Base-by-base conservation (phyloP, 148 eudicot species). In the Amaranthus cruentus region DNA sequence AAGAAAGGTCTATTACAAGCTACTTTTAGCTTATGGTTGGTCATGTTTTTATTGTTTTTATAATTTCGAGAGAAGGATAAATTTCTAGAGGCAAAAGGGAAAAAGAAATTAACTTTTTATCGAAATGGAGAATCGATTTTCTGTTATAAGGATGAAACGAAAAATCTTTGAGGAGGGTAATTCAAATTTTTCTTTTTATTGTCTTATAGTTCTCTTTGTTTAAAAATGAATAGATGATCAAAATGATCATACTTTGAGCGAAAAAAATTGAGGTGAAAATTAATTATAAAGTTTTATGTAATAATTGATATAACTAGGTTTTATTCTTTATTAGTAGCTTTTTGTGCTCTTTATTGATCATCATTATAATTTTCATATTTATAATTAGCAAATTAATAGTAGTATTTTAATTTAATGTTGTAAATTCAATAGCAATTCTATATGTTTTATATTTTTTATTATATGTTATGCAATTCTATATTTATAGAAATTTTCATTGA, bases 271-370 rank as follows among this genome's bases (percentile, higher is more conserved):
- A 46, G 12, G 61, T 5, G 52, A 53, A 13, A 38, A 28, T 18
- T 73, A 1, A 28, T 28, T 28, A 28, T 1, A 28, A n/a, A 65
- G 28, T 6, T 47, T 43, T 65, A 15, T 54, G 56, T 55, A 10
- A 28, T 28, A 28, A 73, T 43, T 62, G 49, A 62, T 74, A 71
- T 66, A 61, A 73, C 10, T 50, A 9, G 38, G 21, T 55, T 74
- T 2, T 43, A 11, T 54, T 21, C 69, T 54, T 74, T 28, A 28
- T 28, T 74, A 65, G 65, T 57, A 75, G 57, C 77, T 13, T 66
- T 47, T 15, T 15, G 1, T 15, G 1, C 4, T 61, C 15, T 56
- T 67, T 21, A 42, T 21, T 75, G 49, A 47, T 65, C 50, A 4
- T 18, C 8, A 5, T 52, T 70, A 43, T 70, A 3, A 70, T 18